phyloP scores from a whole-genome alignment of 2,329 filamentous ascomycete species.

The Talaromyces piceae region DNA sequence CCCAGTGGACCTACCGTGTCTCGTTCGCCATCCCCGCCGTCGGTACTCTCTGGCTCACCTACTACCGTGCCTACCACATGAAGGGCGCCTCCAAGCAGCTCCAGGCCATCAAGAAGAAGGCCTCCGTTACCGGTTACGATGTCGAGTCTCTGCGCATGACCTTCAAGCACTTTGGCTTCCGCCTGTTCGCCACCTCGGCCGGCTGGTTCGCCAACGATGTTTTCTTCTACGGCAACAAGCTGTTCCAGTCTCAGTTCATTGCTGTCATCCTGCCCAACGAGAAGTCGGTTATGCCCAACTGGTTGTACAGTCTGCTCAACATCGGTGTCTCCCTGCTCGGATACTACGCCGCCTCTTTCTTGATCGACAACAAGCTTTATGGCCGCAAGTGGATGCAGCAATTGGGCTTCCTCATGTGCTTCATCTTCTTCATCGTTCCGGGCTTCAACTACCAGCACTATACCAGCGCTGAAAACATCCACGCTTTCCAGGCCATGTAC shows the following conservation, averaged over 20 bases:
- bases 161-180: constrained; percentile 75
- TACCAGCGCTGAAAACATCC: constrained; percentile 61
- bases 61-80: constrained; percentile 96
- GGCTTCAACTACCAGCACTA: constrained; percentile 86
- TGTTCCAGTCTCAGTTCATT: constrained; percentile 91
- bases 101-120: constrained; percentile 72
- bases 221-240: constrained; percentile 99
- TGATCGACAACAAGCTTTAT: constrained; percentile 95
- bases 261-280: constrained; percentile 63
- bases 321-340: constrained; percentile 76
- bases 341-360: constrained; percentile 81
- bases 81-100: constrained; percentile 78
- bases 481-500: constrained; percentile 96
- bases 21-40: constrained; percentile 87
- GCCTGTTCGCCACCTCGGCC: constrained; percentile 76
- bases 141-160: constrained; percentile 72
- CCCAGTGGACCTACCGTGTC: constrained; percentile 85
- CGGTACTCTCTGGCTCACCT: constrained; percentile 88
- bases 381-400: constrained; percentile 96
- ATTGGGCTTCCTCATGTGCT: constrained; percentile 84
- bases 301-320: constrained; percentile 92
- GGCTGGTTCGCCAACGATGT: constrained; percentile 96
- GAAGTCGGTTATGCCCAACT: constrained; percentile 70
- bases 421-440: constrained; percentile 86
- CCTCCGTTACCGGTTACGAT: constrained; percentile 86